A percentile compares a stretch with the other conserved stretches of the same genome.
phyloP scores from a whole-genome alignment of 2,329 filamentous ascomycete species.

The Alternaria ethzedia region DNA sequence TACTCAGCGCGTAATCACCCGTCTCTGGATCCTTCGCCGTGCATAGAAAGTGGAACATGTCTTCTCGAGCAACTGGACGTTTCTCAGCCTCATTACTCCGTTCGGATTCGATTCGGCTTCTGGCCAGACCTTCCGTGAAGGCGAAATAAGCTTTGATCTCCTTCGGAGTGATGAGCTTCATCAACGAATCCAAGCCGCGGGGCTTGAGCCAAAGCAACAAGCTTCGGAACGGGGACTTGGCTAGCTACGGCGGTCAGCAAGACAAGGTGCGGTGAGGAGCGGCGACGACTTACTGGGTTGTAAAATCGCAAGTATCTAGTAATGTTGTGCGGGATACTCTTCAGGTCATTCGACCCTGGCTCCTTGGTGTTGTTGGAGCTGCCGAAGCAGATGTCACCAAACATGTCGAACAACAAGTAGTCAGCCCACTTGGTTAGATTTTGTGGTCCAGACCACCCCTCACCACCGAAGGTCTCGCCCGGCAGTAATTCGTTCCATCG shows the following conservation, averaged over 20 bases:
- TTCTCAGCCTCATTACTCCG: slow-evolving; percentile 4
- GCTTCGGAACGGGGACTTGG: slow-evolving; percentile 11
- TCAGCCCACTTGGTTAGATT: slow-evolving; percentile 17
- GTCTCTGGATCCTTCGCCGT: slow-evolving; percentile 50
- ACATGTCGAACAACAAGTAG: slow-evolving; percentile 53
- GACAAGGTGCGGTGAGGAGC: neutral
- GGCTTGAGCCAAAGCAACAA: slow-evolving; percentile 21
- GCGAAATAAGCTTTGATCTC: slow-evolving; percentile 9
- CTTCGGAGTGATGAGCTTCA: slow-evolving; percentile 7
- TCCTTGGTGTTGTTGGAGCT: slow-evolving; percentile 43
- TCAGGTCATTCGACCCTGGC: slow-evolving; percentile 21
- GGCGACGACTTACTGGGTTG: slow-evolving; percentile 6
- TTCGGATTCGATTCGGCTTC: neutral
- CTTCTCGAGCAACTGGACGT: slow-evolving; percentile 21
- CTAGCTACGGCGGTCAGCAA: slow-evolving; percentile 1
- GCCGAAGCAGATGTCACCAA: slow-evolving; percentile 50
- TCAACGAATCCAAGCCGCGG: slow-evolving; percentile 11
- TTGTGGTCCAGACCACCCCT: slow-evolving; percentile 13
- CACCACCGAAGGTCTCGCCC: neutral
- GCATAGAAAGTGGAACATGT: slow-evolving; percentile 51
- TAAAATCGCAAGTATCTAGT: slow-evolving; percentile 11
- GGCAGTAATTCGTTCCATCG: slow-evolving; percentile 17
- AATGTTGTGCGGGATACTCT: slow-evolving; percentile 15
- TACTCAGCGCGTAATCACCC: slow-evolving; percentile 36
- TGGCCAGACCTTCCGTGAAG: slow-evolving; percentile 10